Conservation (phyloP, 73 alveolate genomes). For the Breviolum minutum region DNA sequence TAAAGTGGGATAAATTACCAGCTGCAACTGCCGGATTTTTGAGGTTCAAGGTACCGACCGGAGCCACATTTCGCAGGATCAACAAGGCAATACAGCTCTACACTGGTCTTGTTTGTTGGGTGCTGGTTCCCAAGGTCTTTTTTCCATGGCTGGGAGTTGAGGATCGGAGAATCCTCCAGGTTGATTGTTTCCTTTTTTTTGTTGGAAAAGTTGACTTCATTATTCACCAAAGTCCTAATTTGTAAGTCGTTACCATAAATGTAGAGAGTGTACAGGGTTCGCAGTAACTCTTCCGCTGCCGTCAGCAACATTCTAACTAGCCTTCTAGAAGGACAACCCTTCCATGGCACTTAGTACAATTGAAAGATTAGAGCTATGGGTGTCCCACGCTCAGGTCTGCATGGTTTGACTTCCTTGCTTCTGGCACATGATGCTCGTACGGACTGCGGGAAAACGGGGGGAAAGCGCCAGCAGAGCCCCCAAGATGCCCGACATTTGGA, state of each 20-base stretch:
- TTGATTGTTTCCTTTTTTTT: background rate
- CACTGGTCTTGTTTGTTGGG: constrained; percentile 81
- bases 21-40: too few species aligned
- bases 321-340: too few species aligned
- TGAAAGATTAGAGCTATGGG: too few species aligned
- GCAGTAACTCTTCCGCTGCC: too few species aligned
- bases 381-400: constrained; percentile 13
- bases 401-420: constrained; percentile 36
- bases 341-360: too few species aligned
- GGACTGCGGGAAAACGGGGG: background rate
- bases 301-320: too few species aligned
- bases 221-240: background rate
- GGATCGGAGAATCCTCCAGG: background rate
- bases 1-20: too few species aligned
- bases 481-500: background rate
- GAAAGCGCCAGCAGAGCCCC: background rate
- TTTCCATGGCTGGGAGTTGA: too few species aligned
- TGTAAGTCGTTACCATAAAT: too few species aligned
- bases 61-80: background rate
- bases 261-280: too few species aligned
- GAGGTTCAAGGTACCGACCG: background rate
- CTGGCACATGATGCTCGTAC: constrained; percentile 88
- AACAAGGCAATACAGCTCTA: constrained; percentile 22
- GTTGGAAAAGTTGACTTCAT: background rate
- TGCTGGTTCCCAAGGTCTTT: background rate